Evolutionary conservation across 106 monocot species (phyloP), one percentile per base, ranked within the genome.

Genomic region (Ottelia alismoides): DNA sequence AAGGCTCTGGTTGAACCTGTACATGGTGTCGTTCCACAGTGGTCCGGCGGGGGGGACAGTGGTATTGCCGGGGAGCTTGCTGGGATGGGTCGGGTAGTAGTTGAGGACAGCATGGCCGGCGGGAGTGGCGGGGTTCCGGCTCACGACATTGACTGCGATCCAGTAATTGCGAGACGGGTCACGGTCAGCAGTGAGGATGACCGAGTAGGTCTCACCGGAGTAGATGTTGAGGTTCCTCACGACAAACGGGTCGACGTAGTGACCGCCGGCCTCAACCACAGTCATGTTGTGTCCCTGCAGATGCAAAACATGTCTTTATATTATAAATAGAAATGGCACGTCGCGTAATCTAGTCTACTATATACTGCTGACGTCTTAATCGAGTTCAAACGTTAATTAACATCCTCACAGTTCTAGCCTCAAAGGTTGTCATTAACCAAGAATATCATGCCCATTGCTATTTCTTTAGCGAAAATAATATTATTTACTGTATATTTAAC

Each of bases 131-230:
- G 78, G 84, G 25, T 75, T 62, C 25, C 88, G 80, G 35, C 62
- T 62, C 2, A 94, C 71, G 9, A 94, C 80, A 25, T 94, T 84
- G 40, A 64, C 26, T 25, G 64, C 81, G 4, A 51, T 51, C 94
- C 94, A 94, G 60, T 94, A 94, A 69, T 94, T 94, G 7, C 69
- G 74, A 16, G 71, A 62, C 0, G 84, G 73, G 53, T 76, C 70
- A 14, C 76, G 88, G 55, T 94, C 52, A 19, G 88, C 88, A 17
- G 57, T 84, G 2, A 88, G 14, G 0, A 93, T 70, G 0, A 93
- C 83, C 22, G 92, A 93, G 70, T 93, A 93, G 0, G 80, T 83
- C 83, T 93, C 92, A 22, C 87, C 92, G 22, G 92, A 87, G 83
- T 93, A 93, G 28, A 84, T 70, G 57, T 73, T 72, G 30, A 93